These are phyloP conservation scores for Boletus huronensis DNA, from an alignment of 768 basidiomycete genomes.

Conservation along the genomic window DNA sequence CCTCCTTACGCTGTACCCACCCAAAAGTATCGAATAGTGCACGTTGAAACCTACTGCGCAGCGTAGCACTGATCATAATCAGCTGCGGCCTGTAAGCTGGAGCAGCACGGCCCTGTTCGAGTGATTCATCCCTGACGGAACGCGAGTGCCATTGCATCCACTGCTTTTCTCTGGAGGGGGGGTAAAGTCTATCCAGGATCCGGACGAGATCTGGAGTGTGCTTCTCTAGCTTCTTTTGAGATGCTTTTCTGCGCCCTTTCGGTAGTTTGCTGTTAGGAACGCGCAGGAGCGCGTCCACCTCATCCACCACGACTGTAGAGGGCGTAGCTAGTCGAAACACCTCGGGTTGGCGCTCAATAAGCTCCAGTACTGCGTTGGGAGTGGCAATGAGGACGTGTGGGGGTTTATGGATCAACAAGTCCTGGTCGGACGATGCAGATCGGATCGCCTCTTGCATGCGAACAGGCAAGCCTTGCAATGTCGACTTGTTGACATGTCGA, in stretches of 20 bases:
- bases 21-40: constrained; percentile 51
- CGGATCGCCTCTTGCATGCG: constrained; percentile 30
- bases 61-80: constrained; percentile 68
- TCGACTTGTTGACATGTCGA: constrained; percentile 41
- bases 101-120: constrained; percentile 4
- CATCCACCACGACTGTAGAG: constrained; percentile 66
- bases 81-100: constrained; percentile 48
- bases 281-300: constrained; percentile 70
- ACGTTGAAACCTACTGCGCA: constrained; percentile 43
- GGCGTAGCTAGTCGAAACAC: constrained; percentile 46
- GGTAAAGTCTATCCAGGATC: constrained; percentile 57
- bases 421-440: constrained; percentile 31
- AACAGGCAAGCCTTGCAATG: constrained; percentile 16
- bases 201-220: constrained; percentile 60
- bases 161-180: constrained; percentile 24
- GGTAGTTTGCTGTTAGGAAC: constrained; percentile 39
- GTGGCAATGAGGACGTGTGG: constrained; percentile 73
- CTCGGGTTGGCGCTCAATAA: constrained; percentile 41
- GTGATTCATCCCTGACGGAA: constrained; percentile 4
- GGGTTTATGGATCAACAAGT: constrained; percentile 37
- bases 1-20: constrained; percentile 49
- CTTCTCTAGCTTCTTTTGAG: constrained; percentile 39
- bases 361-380: constrained; percentile 63
- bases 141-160: neutral
- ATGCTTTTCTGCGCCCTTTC: constrained; percentile 36